Evolutionary conservation across 495 filamentous ascomycete species (phyloP).

Genomic region (Glutinoglossum americanum): DNA sequence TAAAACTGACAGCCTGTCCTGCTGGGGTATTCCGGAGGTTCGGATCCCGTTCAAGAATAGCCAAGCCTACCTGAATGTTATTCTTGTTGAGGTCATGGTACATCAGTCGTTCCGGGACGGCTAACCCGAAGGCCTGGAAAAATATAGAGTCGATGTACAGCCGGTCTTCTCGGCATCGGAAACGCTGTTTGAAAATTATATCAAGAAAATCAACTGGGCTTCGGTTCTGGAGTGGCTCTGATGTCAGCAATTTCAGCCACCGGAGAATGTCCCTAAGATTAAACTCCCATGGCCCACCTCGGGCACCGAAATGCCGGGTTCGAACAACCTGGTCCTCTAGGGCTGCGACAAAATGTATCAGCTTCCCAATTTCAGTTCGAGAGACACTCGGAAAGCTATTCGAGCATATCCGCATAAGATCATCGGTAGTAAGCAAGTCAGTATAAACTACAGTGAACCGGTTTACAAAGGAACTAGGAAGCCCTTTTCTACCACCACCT

Average conservation of each 20-base stretch:
- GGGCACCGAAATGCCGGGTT: constrained; percentile 43
- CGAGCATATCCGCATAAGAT: constrained; percentile 61
- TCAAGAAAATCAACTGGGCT: constrained; percentile 49
- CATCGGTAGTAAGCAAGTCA: constrained; percentile 61
- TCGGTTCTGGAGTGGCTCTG: constrained; percentile 28
- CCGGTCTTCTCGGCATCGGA: constrained; percentile 50
- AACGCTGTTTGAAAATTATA: constrained; percentile 72
- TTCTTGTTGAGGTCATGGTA: constrained; percentile 44
- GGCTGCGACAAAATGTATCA: constrained; percentile 62
- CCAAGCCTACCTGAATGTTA: constrained; percentile 61
- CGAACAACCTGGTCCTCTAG: constrained; percentile 49
- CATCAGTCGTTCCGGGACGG: constrained; percentile 15
- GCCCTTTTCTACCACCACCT: constrained; percentile 83
- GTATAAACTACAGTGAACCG: constrained; percentile 95
- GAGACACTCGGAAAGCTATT: constrained; percentile 47
- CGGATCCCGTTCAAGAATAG: constrained; percentile 36
- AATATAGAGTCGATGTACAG: constrained; percentile 41
- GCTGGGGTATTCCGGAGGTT: constrained; percentile 31
- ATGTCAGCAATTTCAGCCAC: constrained; percentile 58
- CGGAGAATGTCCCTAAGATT: constrained; percentile 83
- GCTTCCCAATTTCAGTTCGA: constrained; percentile 28
- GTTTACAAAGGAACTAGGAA: constrained; percentile 92
- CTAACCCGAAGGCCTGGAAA: constrained; percentile 25
- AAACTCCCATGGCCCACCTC: constrained; percentile 90
- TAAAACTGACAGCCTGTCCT: constrained; percentile 12